Conservation (phyloP, 345 rosid species). For the Streptanthus diversifolius region DNA sequence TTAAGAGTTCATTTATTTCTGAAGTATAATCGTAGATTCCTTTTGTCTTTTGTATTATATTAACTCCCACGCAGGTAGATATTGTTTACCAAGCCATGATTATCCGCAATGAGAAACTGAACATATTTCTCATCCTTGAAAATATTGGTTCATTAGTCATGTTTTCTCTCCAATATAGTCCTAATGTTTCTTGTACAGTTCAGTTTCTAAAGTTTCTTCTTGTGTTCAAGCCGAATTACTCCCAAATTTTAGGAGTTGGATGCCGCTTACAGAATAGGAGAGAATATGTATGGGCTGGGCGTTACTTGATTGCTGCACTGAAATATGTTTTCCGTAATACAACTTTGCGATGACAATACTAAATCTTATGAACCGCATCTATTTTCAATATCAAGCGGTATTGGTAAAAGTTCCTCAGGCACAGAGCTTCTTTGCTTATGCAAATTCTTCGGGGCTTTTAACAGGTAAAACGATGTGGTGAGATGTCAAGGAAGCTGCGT, state of each 20-base stretch:
- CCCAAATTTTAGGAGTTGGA: neutral
- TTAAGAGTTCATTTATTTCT: neutral
- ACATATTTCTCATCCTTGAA: neutral
- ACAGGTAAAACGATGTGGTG: conserved; percentile 93
- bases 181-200: neutral
- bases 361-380: neutral
- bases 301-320: neutral
- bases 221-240: neutral
- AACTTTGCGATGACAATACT: neutral
- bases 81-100: conserved; percentile 2
- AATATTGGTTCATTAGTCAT: neutral
- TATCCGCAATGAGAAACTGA: neutral
- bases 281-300: neutral
- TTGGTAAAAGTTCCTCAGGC: conserved; percentile 5
- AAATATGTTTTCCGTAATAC: neutral
- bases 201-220: neutral
- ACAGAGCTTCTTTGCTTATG: conserved; percentile 11
- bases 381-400: neutral
- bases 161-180: neutral
- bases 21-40: neutral
- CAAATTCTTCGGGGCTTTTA: conserved; percentile 29
- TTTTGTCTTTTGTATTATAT: neutral
- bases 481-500: conserved; percentile 90
- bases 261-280: neutral
- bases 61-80: neutral